Base-by-base conservation (phyloP, 192 early-diverging fungal genomes). In the Backusella liffmaniae region DNA sequence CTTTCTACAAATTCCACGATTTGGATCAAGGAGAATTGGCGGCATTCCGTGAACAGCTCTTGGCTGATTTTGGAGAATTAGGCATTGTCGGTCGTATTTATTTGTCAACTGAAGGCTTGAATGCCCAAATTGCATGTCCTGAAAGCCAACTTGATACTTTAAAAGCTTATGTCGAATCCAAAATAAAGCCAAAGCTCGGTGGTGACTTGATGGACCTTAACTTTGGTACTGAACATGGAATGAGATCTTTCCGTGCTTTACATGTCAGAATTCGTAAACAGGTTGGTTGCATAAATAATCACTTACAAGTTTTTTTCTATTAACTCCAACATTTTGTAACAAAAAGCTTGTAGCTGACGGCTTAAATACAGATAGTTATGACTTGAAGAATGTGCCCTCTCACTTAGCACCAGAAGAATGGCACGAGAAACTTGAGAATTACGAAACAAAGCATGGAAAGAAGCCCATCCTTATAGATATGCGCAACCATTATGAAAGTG, bases 401-500 rank as follows among this genome's bases (percentile, higher is more conserved):
- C 90, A 94, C 70, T 78, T 94, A 36, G 72, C 79, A 1, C 90
- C 93, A n/a, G 81, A 84, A 9, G 88, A 90, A 62, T 94, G 92
- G 91, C 90, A 92, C 51, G 67, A 81, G 9, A 85, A 86, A 59
- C 74, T 93, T n/a, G 73, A 79, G 1, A 81, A 81, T 12, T 78
- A 80, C 18, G 73, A 79, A 46, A 51, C 15, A 51, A 69, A 73
- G 37, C 76, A 76, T 37, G 80, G 79, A 4, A 75, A 86, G 67
- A 76, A 86, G 4, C 85, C 84, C 0, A 68, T 91, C 29, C 62
- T 94, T 18, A 87, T 94, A 23, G 93, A 94, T 70, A 93, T 94
- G 92, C 88, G 93, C 67, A 94, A 94, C 76, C 87, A 87, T 37
- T 94, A 94, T 77, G 93, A 94, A 79, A 89, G 85, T 70, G 79